phyloP scores from a whole-genome alignment of 306 rosid species.

The Prunus campanulata region DNA sequence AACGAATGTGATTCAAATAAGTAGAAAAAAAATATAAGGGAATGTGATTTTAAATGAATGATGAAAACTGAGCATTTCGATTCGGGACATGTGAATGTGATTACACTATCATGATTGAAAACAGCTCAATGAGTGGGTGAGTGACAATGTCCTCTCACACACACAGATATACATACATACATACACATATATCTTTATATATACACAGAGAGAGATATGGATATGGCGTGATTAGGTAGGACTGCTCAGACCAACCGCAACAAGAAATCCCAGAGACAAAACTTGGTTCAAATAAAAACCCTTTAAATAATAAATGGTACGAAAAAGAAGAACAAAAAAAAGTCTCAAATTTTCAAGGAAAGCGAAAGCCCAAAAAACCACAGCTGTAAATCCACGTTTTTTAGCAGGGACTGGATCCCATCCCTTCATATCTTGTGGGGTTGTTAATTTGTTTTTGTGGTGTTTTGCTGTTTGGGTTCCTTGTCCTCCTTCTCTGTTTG shows the following conservation, averaged over 20 bases:
- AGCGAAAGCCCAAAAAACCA: slow-evolving; percentile 34
- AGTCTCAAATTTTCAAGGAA: slow-evolving; percentile 1
- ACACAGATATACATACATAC: too few species aligned
- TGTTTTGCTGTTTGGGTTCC: slow-evolving; percentile 38
- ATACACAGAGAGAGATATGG: neutral
- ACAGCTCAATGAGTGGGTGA: neutral
- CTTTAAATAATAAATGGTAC: neutral
- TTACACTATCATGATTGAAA: slow-evolving; percentile 33
- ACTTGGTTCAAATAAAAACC: neutral
- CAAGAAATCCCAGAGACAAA: slow-evolving; percentile 1
- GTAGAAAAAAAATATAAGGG: neutral
- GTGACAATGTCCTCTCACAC: slow-evolving; percentile 16
- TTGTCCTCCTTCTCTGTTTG: slow-evolving; percentile 38
- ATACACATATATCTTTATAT: neutral
- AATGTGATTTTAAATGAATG: neutral
- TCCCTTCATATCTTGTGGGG: slow-evolving; percentile 15
- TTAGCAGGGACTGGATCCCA: slow-evolving; percentile 26
- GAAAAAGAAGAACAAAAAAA: neutral
- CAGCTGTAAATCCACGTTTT: slow-evolving; percentile 61
- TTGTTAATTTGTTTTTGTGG: slow-evolving; percentile 20
- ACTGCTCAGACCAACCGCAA: slow-evolving; percentile 40
- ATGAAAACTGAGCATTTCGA: neutral
- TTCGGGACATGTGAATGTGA: slow-evolving; percentile 22
- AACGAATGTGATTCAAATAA: neutral
- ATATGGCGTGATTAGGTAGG: slow-evolving; percentile 45